These are phyloP conservation scores for Acanthochlamys bracteata DNA, from an alignment of 106 monocot species.

Conservation along the genomic window DNA sequence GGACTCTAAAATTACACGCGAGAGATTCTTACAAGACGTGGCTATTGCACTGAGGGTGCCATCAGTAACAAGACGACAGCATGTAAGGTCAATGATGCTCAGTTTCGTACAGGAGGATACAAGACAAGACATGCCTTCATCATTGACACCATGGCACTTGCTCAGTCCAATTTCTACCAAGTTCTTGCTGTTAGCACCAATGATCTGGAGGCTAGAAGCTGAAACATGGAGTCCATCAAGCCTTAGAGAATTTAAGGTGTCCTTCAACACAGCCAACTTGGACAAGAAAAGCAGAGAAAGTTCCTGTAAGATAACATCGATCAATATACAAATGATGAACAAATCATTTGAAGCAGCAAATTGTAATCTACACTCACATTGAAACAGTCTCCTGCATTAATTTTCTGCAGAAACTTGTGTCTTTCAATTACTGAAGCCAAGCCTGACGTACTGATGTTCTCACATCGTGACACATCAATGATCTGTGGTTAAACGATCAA, in stretches of 20 bases:
- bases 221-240: constrained; percentile 64
- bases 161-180: constrained; percentile 71
- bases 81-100: constrained; percentile 63
- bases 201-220: constrained; percentile 24
- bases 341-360: not conserved
- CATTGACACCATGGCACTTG: constrained; percentile 70
- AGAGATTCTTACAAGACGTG: constrained; percentile 35
- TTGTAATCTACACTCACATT: constrained; percentile 26
- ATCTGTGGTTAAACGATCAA: constrained; percentile 29
- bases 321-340: not conserved
- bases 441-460: constrained; percentile 50
- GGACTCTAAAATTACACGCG: constrained; percentile 56
- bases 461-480: constrained; percentile 64
- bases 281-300: constrained; percentile 35
- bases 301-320: constrained; percentile 28
- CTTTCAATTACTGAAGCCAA: constrained; percentile 54
- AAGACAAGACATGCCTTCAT: constrained; percentile 54
- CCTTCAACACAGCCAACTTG: constrained; percentile 31
- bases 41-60: constrained; percentile 39
- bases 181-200: constrained; percentile 49
- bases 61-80: constrained; percentile 66
- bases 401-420: constrained; percentile 43
- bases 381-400: constrained; percentile 56
- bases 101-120: constrained; percentile 34
- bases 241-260: constrained; percentile 32